Evolutionary conservation across 2,329 filamentous ascomycete genomes (phyloP).

Genomic region (Trichoderma lentiforme): DNA sequence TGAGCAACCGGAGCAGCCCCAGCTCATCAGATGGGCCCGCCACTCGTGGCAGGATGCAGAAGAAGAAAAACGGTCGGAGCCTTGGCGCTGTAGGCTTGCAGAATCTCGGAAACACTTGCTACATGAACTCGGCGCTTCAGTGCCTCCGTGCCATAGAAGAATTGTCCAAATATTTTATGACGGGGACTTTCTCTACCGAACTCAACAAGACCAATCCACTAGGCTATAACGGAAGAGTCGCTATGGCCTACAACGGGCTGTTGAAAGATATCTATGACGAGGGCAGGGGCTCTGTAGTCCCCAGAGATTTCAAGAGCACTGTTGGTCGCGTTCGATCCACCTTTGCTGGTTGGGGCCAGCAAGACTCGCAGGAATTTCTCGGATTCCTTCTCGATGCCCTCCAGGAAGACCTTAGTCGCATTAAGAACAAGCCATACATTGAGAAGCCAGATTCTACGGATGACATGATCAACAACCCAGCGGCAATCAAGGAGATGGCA

Average conservation of each 20-base stretch:
- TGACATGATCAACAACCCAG: conserved; percentile 81
- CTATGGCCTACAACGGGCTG: conserved; percentile 75
- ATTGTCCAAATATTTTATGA: conserved; percentile 85
- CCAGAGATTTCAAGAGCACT: conserved; percentile 75
- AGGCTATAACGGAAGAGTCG: conserved; percentile 80
- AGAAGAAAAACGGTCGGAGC: conserved; percentile 66
- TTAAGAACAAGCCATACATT: conserved; percentile 94
- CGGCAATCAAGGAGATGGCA: conserved; percentile 79
- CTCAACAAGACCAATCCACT: conserved; percentile 84
- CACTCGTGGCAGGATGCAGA: conserved; percentile 69
- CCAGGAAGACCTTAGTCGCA: conserved; percentile 90
- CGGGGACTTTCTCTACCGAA: conserved; percentile 70
- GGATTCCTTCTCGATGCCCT: conserved; percentile 92
- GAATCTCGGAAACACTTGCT: conserved; percentile 96
- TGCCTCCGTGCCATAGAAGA: conserved; percentile 93
- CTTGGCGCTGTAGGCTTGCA: conserved; percentile 77
- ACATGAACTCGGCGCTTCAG: conserved; percentile 97
- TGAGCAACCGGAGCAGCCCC: conserved; percentile 63
- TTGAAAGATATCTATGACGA: conserved; percentile 76
- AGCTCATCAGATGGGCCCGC: conserved; percentile 52
- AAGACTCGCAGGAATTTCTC: conserved; percentile 95
- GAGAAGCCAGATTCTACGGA: conserved; percentile 98
- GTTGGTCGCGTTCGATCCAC: conserved; percentile 78
- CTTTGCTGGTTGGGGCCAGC: conserved; percentile 92
- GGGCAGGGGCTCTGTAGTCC: conserved; percentile 66